Evolutionary conservation across 2,329 filamentous ascomycete genomes (phyloP), one percentile per base, ranked within the genome.

Genomic region (Monosporascus sp.): DNA sequence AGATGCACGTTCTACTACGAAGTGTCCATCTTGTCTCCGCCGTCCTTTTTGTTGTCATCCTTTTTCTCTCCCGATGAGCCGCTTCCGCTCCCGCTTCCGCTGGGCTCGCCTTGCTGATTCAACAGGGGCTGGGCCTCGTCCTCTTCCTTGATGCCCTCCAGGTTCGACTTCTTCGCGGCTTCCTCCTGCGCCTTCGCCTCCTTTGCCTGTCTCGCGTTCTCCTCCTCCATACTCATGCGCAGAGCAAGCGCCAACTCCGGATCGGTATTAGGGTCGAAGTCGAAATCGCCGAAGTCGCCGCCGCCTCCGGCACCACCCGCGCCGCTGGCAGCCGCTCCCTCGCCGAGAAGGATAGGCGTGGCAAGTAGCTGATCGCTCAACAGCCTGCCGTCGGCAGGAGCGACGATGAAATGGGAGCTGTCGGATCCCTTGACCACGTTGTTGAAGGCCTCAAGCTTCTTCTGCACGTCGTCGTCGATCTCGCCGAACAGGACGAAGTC

Each of bases 221-320:
- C 94, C 70, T 99, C 94, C 70, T 99, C 94, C 82, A 96, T 90
- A 72, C 90, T 96, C 90, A 99, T 96, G 58, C 94, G 86, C 68
- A 99, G 77, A 50, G 94, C 94, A 62, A 99, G 83, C 22, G 94
- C 94, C 66, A 99, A 77, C 71, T 99, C 94, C 3, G 94, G 94
- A 68, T 99, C 94, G 65, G 92, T 81, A 51, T 86, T 88, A 15
- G 93, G 92, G 70, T 97, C 94, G 60, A 96, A 90, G 59, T 89
- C 90, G 68, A 95, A 95, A 62, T 91, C 89, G 63, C 69, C 70
- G 59, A 90, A 95, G 57, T 87, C 84, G 52, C 80, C 82, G 60
- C 80, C 84, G 49, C 78, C 76, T 51, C 81, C 85, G 53, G 77
- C 80, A 42, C 76, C 78, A 39, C 76, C 81, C 50, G 75, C 75